phyloP scores from a whole-genome alignment of 2,329 filamentous ascomycete genomes.

The Monascus ruber region DNA sequence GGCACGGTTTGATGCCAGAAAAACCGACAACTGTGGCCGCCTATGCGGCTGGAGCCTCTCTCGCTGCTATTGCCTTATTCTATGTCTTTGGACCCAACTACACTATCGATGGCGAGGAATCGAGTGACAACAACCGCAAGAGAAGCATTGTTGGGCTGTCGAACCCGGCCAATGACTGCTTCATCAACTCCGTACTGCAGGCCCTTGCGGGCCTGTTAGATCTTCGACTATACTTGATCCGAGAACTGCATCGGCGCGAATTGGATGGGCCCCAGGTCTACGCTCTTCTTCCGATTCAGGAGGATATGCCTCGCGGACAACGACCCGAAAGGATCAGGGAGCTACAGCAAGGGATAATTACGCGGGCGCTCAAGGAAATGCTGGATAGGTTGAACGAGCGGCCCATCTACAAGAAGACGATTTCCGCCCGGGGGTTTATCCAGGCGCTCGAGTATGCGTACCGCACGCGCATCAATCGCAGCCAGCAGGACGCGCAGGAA shows the following conservation, averaged over 20 bases:
- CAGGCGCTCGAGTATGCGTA: conserved; percentile 75
- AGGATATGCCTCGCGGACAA: conserved; percentile 25
- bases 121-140: conserved; percentile 51
- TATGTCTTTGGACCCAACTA: conserved; percentile 98
- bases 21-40: conserved; percentile 73
- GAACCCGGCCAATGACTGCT: conserved; percentile 91
- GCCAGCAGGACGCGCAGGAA: conserved; percentile 96
- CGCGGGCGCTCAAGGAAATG: conserved; percentile 79
- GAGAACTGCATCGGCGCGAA: conserved; percentile 73
- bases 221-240: conserved; percentile 80
- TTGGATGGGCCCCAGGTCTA: conserved; percentile 73
- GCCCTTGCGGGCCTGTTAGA: conserved; percentile 83
- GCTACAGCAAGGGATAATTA: conserved; percentile 72
- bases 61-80: conserved; percentile 86
- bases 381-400: conserved; percentile 86
- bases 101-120: conserved; percentile 73
- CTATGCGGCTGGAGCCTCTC: conserved; percentile 89
- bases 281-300: conserved; percentile 42
- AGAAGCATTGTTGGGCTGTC: conserved; percentile 78
- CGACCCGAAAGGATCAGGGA: conserved; percentile 41
- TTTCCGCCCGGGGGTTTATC: conserved; percentile 78
- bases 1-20: conserved; percentile 54
- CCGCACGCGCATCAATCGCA: conserved; percentile 76
- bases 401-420: conserved; percentile 86
- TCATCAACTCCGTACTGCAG: conserved; percentile 94